A percentile compares a stretch with the other conserved stretches of the same genome.
Conservation (phyloP, 331 rosid species). For the Pyracantha coccinea region DNA sequence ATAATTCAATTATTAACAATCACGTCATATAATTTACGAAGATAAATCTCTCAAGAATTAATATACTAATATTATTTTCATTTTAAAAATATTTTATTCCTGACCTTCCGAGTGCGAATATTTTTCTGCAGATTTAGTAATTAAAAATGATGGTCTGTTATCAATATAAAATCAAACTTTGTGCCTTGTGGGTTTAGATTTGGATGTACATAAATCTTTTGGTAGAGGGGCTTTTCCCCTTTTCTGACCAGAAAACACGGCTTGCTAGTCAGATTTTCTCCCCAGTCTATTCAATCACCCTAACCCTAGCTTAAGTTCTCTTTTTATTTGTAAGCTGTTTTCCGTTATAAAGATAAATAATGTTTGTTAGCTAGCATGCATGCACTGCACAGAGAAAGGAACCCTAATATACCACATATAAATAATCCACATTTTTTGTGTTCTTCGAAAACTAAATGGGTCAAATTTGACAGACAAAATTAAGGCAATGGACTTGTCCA, state of each 20-base stretch:
- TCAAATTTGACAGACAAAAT: neutral
- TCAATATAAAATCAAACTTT: neutral
- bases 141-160: neutral
- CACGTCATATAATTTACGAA: too few species aligned
- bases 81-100: conserved; percentile 7
- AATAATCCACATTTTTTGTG: too few species aligned
- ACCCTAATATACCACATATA: too few species aligned
- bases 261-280: neutral
- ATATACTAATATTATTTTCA: conserved; percentile 5
- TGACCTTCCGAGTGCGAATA: conserved; percentile 17
- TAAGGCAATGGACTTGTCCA: neutral
- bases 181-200: neutral
- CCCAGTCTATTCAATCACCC: neutral
- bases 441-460: neutral
- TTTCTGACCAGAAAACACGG: neutral
- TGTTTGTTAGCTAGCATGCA: conserved; percentile 1
- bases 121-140: conserved; percentile 17
- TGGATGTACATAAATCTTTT: neutral
- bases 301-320: neutral
- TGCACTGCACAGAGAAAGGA: neutral
- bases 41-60: too few species aligned
- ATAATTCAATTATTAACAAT: too few species aligned
- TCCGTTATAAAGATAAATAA: neutral
- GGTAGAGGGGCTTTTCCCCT: neutral
- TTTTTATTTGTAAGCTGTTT: neutral